Evolutionary conservation across 306 rosid genomes (phyloP).

Genomic region (Malus domestica): ASM211411v1 NC_041798.1:31264501-31265000

Average conservation of each 20-base stretch:
- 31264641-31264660: conserved; percentile 75
- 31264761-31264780: conserved; percentile 85
- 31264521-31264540: conserved; percentile 83
- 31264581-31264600: conserved; percentile 92
- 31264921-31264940: conserved; percentile 71
- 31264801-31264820: conserved; percentile 90
- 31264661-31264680: conserved; percentile 83
- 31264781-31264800: conserved; percentile 84
- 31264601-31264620: conserved; percentile 83
- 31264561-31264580: conserved; percentile 82
- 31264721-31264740: conserved; percentile 49
- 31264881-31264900: conserved; percentile 86
- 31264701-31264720: conserved; percentile 95
- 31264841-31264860: conserved; percentile 52
- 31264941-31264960: conserved; percentile 55
- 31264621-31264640: conserved; percentile 88
- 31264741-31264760: conserved; percentile 60
- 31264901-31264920: conserved; percentile 85
- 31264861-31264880: conserved; percentile 80
- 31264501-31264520: conserved; percentile 88
- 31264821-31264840: conserved; percentile 86
- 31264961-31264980: conserved; percentile 65
- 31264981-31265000: conserved; percentile 78
- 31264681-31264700: conserved; percentile 81
- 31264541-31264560: conserved; percentile 85